Evolutionary conservation across 2,329 filamentous ascomycete genomes (phyloP), one percentile per base, ranked within the genome.

Genomic region (Arthrobotrys musiformis): DNA sequence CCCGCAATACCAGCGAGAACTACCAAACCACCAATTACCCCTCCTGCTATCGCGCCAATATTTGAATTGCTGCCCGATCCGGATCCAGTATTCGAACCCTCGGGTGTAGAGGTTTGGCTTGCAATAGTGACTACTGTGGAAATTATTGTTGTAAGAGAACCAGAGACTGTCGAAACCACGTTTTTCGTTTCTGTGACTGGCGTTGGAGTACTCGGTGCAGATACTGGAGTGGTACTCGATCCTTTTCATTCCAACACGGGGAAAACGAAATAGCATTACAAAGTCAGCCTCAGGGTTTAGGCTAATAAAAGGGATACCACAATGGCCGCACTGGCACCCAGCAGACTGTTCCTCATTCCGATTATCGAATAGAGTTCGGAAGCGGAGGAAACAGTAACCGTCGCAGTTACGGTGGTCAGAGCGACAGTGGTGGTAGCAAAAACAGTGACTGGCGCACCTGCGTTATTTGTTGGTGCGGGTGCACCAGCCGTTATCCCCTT

Each of bases 361-460:
- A 63, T 17, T 54, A 37, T 64, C 24, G 60, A 28, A 56, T 44
- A 37, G 28, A 70, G 52, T 13, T 61, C 66, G 24, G 73, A 56
- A n/a, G 66, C 73, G 15, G 73, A 66, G 42, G 66, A 70, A 52
- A 61, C 66, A 54, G 66, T 69, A 26, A 69, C 42, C 24, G 73
- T 77, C 50, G 61, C 42, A 40, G 70, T 66, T 37, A 52, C 56
- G 13, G 69, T 73, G 61, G 52, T 60, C 15, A 70, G 15, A 17
- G 64, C 63, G 63, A 77, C 73, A 37, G 73, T 77, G 73, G 73
- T 67, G 64, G 73, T 77, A 70, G 73, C 73, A 77, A 58, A 70
- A 77, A 77, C 66, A 70, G 73, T 77, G 73, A 70, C 66, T 56
- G 63, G 30, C 66, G 66, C 72, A 76, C 72, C 72, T 76, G 66